Percentiles rank a stretch among this genome's conserved stretches.
Evolutionary conservation across 441 rosid species (phyloP).

Genomic region (Biscutella laevigata): DNA sequence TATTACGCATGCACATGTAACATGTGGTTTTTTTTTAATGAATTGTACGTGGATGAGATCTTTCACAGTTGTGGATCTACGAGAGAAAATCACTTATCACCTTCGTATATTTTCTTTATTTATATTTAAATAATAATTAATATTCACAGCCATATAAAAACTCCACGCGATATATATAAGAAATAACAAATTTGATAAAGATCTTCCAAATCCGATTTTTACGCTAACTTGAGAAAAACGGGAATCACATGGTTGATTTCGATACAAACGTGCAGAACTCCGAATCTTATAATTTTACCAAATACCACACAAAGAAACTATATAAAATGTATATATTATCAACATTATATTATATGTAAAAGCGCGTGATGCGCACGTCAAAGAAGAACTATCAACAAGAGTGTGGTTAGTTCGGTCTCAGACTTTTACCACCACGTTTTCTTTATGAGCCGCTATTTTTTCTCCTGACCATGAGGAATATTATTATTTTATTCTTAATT

Average conservation of each 20-base stretch:
- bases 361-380: conserved; percentile 10
- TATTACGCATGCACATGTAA: not conserved
- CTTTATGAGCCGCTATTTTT: conserved; percentile 18
- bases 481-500: no score
- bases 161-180: not conserved
- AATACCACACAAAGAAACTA: not conserved
- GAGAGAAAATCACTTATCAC: not conserved
- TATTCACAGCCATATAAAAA: conserved; percentile 11
- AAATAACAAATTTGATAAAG: not conserved
- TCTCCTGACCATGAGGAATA: conserved; percentile 18
- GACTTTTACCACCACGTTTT: conserved; percentile 29
- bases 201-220: conserved; percentile 12
- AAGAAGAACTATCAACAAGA: conserved; percentile 3
- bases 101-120: no score
- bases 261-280: conserved; percentile 21
- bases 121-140: not conserved
- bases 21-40: no score
- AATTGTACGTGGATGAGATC: conserved; percentile 1
- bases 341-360: no score
- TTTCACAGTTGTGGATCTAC: not conserved
- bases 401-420: not conserved
- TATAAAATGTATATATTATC: not conserved
- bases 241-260: conserved; percentile 16
- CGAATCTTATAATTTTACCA: not conserved
- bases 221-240: conserved; percentile 19